phyloP scores from a whole-genome alignment of 2,329 filamentous ascomycete species.

The Thelonectria olida region DNA sequence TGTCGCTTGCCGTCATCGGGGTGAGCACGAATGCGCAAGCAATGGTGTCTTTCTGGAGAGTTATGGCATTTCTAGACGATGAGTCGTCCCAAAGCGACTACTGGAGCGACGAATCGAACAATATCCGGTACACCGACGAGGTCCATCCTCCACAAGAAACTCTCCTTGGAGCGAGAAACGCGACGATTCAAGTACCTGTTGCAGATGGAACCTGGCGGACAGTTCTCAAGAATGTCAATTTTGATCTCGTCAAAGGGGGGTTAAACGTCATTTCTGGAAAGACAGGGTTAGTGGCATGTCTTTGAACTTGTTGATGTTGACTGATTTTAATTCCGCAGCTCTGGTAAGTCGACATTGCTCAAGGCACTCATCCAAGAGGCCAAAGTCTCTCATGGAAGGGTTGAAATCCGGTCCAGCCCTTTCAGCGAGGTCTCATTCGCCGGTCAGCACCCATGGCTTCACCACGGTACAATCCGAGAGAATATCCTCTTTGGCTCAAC shows the following conservation, averaged over 20 bases:
- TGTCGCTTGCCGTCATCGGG: slow-evolving; percentile 8
- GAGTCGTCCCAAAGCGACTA: too few relatives aligned
- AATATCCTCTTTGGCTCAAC: slow-evolving; percentile 81
- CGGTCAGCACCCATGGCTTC: slow-evolving; percentile 76
- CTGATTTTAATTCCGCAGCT: slow-evolving; percentile 57
- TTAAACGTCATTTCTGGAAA: slow-evolving; percentile 72
- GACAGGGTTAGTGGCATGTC: slow-evolving; percentile 3
- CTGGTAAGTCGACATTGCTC: slow-evolving; percentile 74
- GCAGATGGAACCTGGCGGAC: too few relatives aligned
- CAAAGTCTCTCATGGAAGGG: slow-evolving; percentile 56
- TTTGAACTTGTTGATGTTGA: not conserved
- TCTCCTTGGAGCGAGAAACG: too few relatives aligned
- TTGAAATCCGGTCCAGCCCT: not conserved
- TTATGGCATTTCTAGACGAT: too few relatives aligned
- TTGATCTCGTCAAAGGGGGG: slow-evolving; percentile 69
- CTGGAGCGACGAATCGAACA: not conserved
- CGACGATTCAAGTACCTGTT: too few relatives aligned
- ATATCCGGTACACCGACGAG: too few relatives aligned
- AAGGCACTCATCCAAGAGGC: slow-evolving; percentile 73
- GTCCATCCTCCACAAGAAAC: not conserved
- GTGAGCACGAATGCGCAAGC: slow-evolving; percentile 2
- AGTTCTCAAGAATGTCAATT: slow-evolving; percentile 72
- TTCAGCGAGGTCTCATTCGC: slow-evolving; percentile 11
- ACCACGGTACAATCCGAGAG: slow-evolving; percentile 76
- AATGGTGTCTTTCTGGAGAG: too few relatives aligned